These are phyloP conservation scores for Aspergillus olivimuriae DNA, from an alignment of 495 filamentous ascomycete genomes.

Conservation along the genomic window DNA sequence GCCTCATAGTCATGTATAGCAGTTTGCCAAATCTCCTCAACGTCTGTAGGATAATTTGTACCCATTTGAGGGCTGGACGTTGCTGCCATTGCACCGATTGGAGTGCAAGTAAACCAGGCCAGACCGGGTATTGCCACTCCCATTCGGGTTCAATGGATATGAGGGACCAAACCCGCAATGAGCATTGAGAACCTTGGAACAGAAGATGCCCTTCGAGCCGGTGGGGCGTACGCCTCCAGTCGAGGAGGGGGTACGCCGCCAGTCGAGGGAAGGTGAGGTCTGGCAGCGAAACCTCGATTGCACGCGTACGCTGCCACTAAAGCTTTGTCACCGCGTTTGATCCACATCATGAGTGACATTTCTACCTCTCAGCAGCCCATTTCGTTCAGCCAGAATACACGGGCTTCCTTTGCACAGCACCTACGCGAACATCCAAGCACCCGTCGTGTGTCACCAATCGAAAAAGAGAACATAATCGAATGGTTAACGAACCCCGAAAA, in stretches of 20 bases:
- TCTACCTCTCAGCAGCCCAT: background rate
- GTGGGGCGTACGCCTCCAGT: constrained; percentile 1
- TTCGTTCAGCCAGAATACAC: background rate
- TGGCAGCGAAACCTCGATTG: background rate
- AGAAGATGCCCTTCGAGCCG: background rate
- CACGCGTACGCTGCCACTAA: background rate
- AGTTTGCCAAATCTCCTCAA: constrained; percentile 1
- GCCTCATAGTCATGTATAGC: background rate
- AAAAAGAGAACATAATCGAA: constrained; percentile 1
- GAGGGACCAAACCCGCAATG: background rate
- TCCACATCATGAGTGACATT: background rate
- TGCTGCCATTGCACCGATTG: background rate
- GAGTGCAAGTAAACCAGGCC: background rate
- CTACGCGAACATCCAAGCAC: background rate
- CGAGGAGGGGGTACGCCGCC: background rate
- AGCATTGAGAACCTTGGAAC: constrained; percentile 2
- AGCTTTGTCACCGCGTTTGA: background rate
- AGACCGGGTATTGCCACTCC: background rate
- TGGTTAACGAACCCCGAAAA: constrained; percentile 1
- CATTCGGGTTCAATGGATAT: background rate
- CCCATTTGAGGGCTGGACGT: background rate
- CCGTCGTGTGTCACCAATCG: background rate
- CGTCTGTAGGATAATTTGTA: background rate
- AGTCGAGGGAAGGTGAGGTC: background rate
- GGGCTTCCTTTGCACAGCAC: background rate